phyloP scores from a whole-genome alignment of 176 grass and related monocot genomes.

The Carex scoparia region DNA sequence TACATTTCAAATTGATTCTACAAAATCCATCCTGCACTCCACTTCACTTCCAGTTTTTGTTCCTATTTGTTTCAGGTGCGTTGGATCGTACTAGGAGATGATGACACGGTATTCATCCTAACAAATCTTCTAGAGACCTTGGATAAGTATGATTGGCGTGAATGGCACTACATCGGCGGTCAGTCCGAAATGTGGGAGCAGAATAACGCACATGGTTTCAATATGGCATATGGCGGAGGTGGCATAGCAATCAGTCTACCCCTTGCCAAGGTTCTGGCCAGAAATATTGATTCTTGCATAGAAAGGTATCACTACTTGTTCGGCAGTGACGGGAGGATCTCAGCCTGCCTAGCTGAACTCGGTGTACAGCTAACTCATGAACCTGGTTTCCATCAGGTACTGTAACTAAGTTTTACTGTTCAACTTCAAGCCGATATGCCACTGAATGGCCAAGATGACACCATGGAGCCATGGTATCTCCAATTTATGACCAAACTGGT shows the following conservation, averaged over 20 bases:
- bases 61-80: background rate
- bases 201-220: constrained; percentile 69
- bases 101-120: constrained; percentile 81
- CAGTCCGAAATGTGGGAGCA: constrained; percentile 67
- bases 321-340: constrained; percentile 76
- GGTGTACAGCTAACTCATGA: constrained; percentile 86
- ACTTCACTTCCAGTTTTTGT: background rate
- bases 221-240: constrained; percentile 71
- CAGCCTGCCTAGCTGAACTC: constrained; percentile 74
- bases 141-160: constrained; percentile 61
- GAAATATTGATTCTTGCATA: constrained; percentile 62
- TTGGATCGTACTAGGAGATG: constrained; percentile 86
- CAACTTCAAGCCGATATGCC: background rate
- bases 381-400: constrained; percentile 90
- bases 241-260: constrained; percentile 85
- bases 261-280: constrained; percentile 56
- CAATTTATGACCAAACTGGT: background rate
- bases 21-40: background rate
- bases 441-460: background rate
- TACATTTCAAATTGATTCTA: background rate
- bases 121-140: constrained; percentile 66
- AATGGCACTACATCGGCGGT: constrained; percentile 72
- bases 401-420: background rate
- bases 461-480: background rate
- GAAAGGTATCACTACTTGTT: constrained; percentile 88